These are phyloP conservation scores for Bruguiera sexangula DNA, from an alignment of 345 rosid genomes.

Conservation along the genomic window DNA sequence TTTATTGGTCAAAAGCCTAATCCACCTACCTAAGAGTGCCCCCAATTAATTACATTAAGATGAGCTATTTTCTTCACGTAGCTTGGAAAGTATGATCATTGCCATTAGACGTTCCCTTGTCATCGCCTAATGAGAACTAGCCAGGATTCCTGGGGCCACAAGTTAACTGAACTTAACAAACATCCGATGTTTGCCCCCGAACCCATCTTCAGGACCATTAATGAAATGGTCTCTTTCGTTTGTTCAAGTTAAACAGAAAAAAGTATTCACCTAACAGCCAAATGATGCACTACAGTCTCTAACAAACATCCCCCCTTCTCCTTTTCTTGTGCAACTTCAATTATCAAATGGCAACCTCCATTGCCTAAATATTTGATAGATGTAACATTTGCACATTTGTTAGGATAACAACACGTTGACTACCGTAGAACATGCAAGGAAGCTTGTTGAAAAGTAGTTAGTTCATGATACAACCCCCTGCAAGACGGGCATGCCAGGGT, in stretches of 20 bases:
- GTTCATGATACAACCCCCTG: too few species aligned
- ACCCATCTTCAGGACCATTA: slow-evolving; percentile 16
- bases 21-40: not conserved
- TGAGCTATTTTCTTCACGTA: slow-evolving; percentile 1
- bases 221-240: slow-evolving; percentile 20
- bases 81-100: not conserved
- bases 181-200: slow-evolving; percentile 23
- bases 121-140: slow-evolving; percentile 12
- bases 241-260: slow-evolving; percentile 24
- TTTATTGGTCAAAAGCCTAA: slow-evolving; percentile 7
- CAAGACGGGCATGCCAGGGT: too few species aligned
- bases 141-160: slow-evolving; percentile 16
- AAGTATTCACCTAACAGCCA: slow-evolving; percentile 26
- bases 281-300: slow-evolving; percentile 5
- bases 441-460: too few species aligned
- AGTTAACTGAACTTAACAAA: slow-evolving; percentile 35
- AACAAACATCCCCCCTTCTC: not conserved
- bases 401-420: too few species aligned
- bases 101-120: not conserved
- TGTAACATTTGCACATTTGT: too few species aligned
- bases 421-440: too few species aligned
- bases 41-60: not conserved
- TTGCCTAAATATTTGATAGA: too few species aligned
- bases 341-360: too few species aligned
- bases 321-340: too few species aligned